Evolutionary conservation across 192 early-diverging fungal species (phyloP).

Genomic region (Geosiphon pyriformis): DNA sequence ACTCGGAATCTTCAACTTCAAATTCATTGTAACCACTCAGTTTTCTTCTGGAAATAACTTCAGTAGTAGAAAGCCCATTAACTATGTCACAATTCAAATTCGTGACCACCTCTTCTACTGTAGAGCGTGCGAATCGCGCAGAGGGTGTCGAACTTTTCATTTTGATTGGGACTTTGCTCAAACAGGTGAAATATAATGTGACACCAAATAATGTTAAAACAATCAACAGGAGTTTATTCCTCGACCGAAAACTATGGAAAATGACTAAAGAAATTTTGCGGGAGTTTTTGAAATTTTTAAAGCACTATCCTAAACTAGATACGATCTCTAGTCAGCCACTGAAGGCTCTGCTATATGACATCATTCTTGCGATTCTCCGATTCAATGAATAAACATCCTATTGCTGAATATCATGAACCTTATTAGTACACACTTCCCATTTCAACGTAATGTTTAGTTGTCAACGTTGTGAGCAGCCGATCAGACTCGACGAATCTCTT

Average conservation of each 20-base stretch:
- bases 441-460: slow-evolving; percentile 40
- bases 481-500: slow-evolving; percentile 60
- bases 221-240: no score
- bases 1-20: slow-evolving; percentile 59
- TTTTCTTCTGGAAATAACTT: slow-evolving; percentile 37
- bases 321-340: no score
- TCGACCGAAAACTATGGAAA: no score
- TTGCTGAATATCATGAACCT: not conserved
- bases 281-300: no score
- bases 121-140: slow-evolving; percentile 45
- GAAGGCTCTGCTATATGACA: no score
- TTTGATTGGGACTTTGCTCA: not conserved
- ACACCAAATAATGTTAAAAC: not conserved
- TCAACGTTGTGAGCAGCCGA: slow-evolving; percentile 57
- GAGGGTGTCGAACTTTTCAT: slow-evolving; percentile 38
- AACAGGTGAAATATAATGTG: not conserved
- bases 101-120: slow-evolving; percentile 36
- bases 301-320: no score
- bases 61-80: slow-evolving; percentile 37
- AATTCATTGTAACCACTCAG: slow-evolving; percentile 65
- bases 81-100: slow-evolving; percentile 39
- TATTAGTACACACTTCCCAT: not conserved
- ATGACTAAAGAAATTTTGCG: no score
- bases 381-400: no score
- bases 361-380: no score